Base-by-base conservation (phyloP, 2,329 filamentous ascomycete species). In the Colletotrichum theobromicola region DNA sequence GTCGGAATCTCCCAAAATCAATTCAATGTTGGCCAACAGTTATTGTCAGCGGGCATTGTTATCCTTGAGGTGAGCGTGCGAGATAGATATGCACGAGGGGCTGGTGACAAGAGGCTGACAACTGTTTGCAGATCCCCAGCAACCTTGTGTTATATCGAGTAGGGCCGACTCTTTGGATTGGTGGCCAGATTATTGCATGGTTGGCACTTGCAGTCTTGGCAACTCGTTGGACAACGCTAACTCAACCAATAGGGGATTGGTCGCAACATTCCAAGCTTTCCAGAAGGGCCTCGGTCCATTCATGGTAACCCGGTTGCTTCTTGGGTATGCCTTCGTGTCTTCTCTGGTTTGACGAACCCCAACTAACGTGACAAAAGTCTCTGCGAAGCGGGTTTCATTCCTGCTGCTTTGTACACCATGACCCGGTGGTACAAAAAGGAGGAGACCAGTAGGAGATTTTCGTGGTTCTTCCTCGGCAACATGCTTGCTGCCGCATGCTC, bases 1-100 rank as follows among this genome's bases (percentile, higher is more conserved):
- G 83, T 90, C 24, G 80, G 83, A 18, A 85, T 90, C 75, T 85
- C 84, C 4, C 87, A 88, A 7, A 85, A 89, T 72, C 85, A 90
- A 75, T 86, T 89, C 79, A 90, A 90, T 62, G 80, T 89, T 35
- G 88, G 88, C 5, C 85, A 88, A 28, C 87, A 89, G 73, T 81
- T 90, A 72, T 81, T 90, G 2, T 89, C 87, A 0, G 82, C 87
- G 2, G 87, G 87, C 5, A 88, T 88, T 46, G 86, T 88, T 4
- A 77, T 88, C 5, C 80, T 83, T 15, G 84, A 88, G 73, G 80
- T 81, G 42, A 32, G 74, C 37, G 28, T 9, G 26, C 1, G n/a
- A 35, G 21, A 18, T 9, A 64, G 21, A 26, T 30, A 7, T 61
- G 34, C 8, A 15, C 5, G 12, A 16, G 28, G 6, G 32, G 12